Base-by-base conservation (phyloP, 371 early-diverging fungal genomes). In the Mortierella sp. region DNA sequence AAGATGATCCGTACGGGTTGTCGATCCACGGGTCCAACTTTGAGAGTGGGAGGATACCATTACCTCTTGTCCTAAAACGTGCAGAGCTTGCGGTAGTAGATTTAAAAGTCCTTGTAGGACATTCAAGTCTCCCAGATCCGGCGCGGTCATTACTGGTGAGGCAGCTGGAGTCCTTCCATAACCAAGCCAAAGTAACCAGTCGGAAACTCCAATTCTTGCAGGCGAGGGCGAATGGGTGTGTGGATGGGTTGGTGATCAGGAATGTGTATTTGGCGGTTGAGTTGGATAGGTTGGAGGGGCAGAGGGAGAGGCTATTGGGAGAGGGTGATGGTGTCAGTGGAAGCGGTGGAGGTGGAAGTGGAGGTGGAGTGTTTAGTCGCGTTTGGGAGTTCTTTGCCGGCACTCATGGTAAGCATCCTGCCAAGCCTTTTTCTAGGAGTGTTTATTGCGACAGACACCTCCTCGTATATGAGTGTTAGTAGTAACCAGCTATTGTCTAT, bases 71-170 rank as follows among this genome's bases (percentile, higher is more conserved):
- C 16, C 31, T 84, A n/a, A 84, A 84, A 48, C 76, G 63, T 0
- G 60, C 84, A 0, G 84, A 84, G 60, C 31, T 84, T n/a, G 84
- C 84, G 3, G 79, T 81, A 1, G 79, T 79, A 26, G 81, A 84
- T 60, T 48, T 84, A 31, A 84, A 84, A 31, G 77, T 81, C 10
- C 48, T 84, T 73, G 79, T 84, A 50, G 70, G 63, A 8, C 76
- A 81, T 52, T 84, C 84, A 10, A 26, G 58, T 2, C 60, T 84
- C 19, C 38, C 76, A 5, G 74, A 78, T 10, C 44, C 45, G n/a
- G 3, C 78, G 3, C 78, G 71, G 21, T 8, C 19, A 0, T 48
- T 84, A 28, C 47, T 84, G 57, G 76, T 81, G 44, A 71, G 74
- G 21, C 52, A 70, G 14, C 73, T 84, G 38, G 48, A 79, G 26